Conservation (phyloP, 495 filamentous ascomycete species). For the Aspergillus indologenus region DNA sequence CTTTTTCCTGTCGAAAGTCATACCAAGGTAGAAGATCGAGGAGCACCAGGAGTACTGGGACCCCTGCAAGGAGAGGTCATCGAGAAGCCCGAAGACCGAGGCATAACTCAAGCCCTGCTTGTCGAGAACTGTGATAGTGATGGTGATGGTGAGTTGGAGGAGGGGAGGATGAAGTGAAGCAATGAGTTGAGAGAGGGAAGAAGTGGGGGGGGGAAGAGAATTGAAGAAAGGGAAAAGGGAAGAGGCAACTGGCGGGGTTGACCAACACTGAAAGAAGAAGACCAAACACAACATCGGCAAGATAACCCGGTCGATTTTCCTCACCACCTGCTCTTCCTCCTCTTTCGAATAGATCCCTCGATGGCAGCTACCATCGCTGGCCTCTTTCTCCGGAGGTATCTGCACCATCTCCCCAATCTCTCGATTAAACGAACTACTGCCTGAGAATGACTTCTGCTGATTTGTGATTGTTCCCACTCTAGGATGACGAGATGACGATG, state of each 20-base stretch:
- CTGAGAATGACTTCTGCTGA: neutral
- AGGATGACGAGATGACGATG: too few relatives aligned
- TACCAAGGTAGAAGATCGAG: conserved; percentile 39
- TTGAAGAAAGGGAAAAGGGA: neutral
- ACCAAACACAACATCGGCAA: conserved; percentile 36
- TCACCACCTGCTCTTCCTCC: conserved; percentile 43
- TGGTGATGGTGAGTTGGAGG: too few relatives aligned
- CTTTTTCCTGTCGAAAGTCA: too few relatives aligned
- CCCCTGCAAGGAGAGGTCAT: conserved; percentile 47
- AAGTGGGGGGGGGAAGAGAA: too few relatives aligned
- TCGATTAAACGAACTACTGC: neutral
- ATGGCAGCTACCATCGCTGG: neutral
- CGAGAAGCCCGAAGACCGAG: conserved; percentile 53
- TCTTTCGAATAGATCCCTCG: conserved; percentile 7
- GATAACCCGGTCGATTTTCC: conserved; percentile 47
- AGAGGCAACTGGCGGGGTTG: neutral
- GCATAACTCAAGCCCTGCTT: conserved; percentile 57
- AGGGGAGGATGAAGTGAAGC: too few relatives aligned
- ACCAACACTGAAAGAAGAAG: conserved; percentile 12
- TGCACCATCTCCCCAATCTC: neutral
- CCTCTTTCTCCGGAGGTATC: neutral
- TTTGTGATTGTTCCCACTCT: neutral
- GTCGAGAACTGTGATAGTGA: conserved; percentile 33
- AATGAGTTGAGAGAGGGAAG: too few relatives aligned
- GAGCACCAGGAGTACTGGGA: conserved; percentile 52